Base-by-base conservation (phyloP, 176 grass and related monocot genomes). In the Aegilops longissima region DNA sequence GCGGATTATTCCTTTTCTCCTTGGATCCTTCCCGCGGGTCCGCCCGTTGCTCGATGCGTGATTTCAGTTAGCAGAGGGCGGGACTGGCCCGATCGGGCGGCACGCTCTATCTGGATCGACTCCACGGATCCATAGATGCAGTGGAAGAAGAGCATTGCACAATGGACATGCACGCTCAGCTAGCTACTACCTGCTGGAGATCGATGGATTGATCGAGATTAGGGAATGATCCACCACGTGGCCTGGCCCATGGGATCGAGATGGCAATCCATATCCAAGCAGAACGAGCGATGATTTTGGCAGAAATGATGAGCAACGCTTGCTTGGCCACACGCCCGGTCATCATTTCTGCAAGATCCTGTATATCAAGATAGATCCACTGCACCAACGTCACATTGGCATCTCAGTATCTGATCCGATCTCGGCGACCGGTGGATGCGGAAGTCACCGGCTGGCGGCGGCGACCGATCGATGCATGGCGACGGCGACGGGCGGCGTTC, bases 11-110 rank as follows among this genome's bases (percentile, higher is more conserved):
- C 39, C 2, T 5, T 3, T 8, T 79, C 74, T 73, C 56, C 9
- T 90, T 87, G 89, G 89, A 83, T 44, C 83, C 80, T 86, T 33
- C 8, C 17, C 12, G 80, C 49, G 0, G 49, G 5, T 17, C 49
- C 25, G 25, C 25, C 25, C 80, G 72, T 61, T 80, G 85, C 67
- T 52, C 66, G 33, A 83, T 74, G 13, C 40, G 67, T 44, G 31
- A 5, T 2, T 23, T 47, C 27, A 12, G 33, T 13, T 52, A 47
- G 21, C 0, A 18, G 9, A 25, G 25, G 25, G 25, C 25, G 25
- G 25, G 25, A 25, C n/a, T 72, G 66, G 52, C n/a, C 51, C 17
- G 36, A 39, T 42, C 33, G 25, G 25, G 25, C 61, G 68, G 3
- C 35, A 20, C 42, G 61, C 31, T 74, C 23, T 44, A 61, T 2